phyloP scores from a whole-genome alignment of 2,329 filamentous ascomycete genomes.

The Diaporthe capsici region DNA sequence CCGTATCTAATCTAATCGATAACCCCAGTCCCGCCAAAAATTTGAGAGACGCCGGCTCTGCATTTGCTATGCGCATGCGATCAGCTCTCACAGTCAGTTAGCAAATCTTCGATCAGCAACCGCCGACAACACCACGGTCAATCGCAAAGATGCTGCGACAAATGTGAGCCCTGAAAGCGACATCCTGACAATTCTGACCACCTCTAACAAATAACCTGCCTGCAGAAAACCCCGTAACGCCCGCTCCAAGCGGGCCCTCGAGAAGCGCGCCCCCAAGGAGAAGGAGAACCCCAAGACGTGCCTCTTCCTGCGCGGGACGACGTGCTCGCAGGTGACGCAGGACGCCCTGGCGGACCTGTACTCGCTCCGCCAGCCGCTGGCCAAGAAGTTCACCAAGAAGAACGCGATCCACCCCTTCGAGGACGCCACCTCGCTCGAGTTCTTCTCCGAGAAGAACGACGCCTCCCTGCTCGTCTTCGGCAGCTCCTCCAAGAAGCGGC shows the following conservation, averaged over 20 bases:
- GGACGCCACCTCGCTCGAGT: conserved; percentile 88
- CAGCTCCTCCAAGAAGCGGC: conserved; percentile 93
- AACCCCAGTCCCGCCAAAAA: conserved; percentile 38
- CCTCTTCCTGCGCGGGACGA: conserved; percentile 90
- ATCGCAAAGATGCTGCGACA: conserved; percentile 61
- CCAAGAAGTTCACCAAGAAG: conserved; percentile 96
- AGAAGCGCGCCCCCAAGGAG: conserved; percentile 90
- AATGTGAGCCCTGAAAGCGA: conserved; percentile 55
- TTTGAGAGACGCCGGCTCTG: conserved; percentile 25
- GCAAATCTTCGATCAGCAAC: not conserved
- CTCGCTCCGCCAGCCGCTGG: conserved; percentile 85
- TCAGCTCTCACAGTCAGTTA: not conserved
- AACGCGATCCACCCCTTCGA: conserved; percentile 97
- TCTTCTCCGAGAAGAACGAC: conserved; percentile 98
- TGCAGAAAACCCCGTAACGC: conserved; percentile 76
- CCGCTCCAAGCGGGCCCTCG: conserved; percentile 94
- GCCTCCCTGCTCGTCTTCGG: conserved; percentile 88
- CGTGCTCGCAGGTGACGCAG: conserved; percentile 85
- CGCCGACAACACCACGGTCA: not conserved
- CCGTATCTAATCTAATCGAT: conserved; percentile 36
- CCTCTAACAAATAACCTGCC: not conserved
- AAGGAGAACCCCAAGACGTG: conserved; percentile 92
- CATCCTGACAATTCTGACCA: too few relatives aligned
- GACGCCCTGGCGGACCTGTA: conserved; percentile 88
- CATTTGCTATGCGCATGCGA: not conserved